Evolutionary conservation across 2,329 filamentous ascomycete genomes (phyloP), one percentile per base, ranked within the genome.

Genomic region (Gyromitra esculenta): DNA sequence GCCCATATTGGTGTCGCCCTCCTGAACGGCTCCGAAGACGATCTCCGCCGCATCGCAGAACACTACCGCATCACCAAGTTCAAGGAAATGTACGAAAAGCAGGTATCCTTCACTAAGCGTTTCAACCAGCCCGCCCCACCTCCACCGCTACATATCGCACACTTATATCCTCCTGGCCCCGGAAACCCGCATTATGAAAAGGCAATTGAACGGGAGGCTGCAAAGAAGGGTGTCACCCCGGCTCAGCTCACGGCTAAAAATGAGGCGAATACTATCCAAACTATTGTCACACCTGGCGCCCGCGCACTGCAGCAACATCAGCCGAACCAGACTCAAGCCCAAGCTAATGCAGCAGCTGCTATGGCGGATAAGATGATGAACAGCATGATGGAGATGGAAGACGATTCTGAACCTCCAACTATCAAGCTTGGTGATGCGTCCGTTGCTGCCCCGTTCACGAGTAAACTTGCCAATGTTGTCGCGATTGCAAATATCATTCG

Each of bases 81-180:
- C 92, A 98, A 97, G 87, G 94, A 97, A 79, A 89, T 99, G 79
- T 99, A 99, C 83, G 93, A 98, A 86, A 98, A 99, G 87, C 96
- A 99, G 84, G 88, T 92, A 73, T 87, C 90, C 60, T 88, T 99
- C 83, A 97, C 99, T 93, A 89, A 91, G 82, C 90, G 95, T 79
- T 99, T 98, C 88, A 97, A 97, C 83, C 94, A 97, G 84, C 93
- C 94, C 13, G 84, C 90, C 1, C 96, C 96, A n/a, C 96, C 96
- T 0, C 92, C 98, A 0, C 96, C 96, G n/a, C 86, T 91, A 76
- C 87, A 94, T 81, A 97, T 99, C 80, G 96, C 96, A 37, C 96
- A 99, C 83, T 86, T 99, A 39, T 99, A 96, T 84, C 94, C 96
- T 62, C 93, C 94, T 69, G 95, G 95, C 43, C 92, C 93, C 1